Evolutionary conservation across 306 rosid genomes (phyloP).

Genomic region (Benincasa hispida): DNA sequence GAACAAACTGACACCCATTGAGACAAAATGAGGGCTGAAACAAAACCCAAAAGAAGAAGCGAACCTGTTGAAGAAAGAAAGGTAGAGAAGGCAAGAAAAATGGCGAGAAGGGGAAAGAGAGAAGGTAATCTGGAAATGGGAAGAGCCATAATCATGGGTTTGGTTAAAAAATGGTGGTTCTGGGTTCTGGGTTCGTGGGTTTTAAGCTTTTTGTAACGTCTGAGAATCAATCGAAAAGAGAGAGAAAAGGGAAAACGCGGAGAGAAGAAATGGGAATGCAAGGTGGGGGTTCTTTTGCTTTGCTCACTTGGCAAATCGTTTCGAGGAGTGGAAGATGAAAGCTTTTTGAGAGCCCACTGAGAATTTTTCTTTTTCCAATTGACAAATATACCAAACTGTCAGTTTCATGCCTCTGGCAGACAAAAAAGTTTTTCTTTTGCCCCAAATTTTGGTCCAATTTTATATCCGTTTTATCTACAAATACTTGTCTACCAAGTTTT

Average conservation of each 20-base stretch:
- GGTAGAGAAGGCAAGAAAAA: neutral
- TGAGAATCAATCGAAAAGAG: neutral
- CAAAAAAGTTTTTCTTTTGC: neutral
- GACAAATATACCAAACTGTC: slow-evolving; percentile 8
- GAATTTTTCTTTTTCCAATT: neutral
- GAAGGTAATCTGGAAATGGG: neutral
- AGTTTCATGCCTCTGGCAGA: neutral
- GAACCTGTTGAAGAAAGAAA: neutral
- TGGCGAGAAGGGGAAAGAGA: neutral
- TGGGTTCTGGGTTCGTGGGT: neutral
- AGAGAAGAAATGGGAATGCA: neutral
- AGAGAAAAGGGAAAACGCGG: neutral
- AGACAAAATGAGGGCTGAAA: neutral
- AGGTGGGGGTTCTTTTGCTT: neutral
- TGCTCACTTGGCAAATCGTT: slow-evolving; percentile 1
- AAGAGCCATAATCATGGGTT: neutral
- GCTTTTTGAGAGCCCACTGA: neutral
- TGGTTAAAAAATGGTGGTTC: neutral
- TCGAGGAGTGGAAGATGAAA: neutral
- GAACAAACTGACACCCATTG: neutral
- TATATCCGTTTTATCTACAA: neutral
- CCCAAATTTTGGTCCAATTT: neutral
- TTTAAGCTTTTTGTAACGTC: neutral
- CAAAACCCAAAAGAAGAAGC: neutral
- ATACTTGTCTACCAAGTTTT: neutral